phyloP scores from a whole-genome alignment of 1,284 basidiomycete genomes.

The Cryptococcus sp. region DNA sequence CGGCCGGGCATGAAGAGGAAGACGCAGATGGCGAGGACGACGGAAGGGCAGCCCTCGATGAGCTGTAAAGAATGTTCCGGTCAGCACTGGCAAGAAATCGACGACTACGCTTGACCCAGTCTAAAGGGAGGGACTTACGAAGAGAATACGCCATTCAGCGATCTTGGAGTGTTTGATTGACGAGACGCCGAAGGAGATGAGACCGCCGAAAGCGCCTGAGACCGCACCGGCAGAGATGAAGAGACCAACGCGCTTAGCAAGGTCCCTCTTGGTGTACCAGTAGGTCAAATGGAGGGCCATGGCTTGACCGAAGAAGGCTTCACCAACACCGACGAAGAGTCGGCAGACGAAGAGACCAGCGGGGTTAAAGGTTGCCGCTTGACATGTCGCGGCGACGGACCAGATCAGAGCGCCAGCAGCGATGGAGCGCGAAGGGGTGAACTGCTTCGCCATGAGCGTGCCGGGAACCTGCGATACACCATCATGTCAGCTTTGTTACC shows the following conservation, averaged over 20 bases:
- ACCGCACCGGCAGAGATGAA: conserved; percentile 56
- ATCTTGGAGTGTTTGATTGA: conserved; percentile 40
- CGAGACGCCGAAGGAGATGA: conserved; percentile 50
- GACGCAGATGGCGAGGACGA: conserved; percentile 68
- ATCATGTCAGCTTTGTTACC: background rate
- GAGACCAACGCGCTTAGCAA: conserved; percentile 54
- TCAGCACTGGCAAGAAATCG: background rate
- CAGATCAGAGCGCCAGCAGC: conserved; percentile 53
- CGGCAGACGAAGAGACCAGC: conserved; percentile 52
- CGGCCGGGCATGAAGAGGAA: conserved; percentile 71
- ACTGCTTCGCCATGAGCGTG: conserved; percentile 45
- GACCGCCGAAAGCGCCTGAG: conserved; percentile 51
- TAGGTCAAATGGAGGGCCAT: conserved; percentile 45
- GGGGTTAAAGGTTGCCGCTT: conserved; percentile 47
- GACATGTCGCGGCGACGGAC: conserved; percentile 53
- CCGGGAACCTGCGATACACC: conserved; percentile 32
- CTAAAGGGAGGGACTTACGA: conserved; percentile 23
- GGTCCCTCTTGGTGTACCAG: conserved; percentile 55
- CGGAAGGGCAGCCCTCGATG: conserved; percentile 63
- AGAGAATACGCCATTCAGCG: conserved; percentile 44
- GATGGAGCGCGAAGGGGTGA: conserved; percentile 51
- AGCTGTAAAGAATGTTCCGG: background rate
- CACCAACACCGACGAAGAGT: conserved; percentile 54
- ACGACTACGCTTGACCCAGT: background rate
- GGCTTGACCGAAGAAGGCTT: conserved; percentile 50